Percentiles rank a stretch among this genome's conserved stretches.
Evolutionary conservation across 441 rosid species (phyloP).

Genomic region (Eutrema salsugineum): DNA sequence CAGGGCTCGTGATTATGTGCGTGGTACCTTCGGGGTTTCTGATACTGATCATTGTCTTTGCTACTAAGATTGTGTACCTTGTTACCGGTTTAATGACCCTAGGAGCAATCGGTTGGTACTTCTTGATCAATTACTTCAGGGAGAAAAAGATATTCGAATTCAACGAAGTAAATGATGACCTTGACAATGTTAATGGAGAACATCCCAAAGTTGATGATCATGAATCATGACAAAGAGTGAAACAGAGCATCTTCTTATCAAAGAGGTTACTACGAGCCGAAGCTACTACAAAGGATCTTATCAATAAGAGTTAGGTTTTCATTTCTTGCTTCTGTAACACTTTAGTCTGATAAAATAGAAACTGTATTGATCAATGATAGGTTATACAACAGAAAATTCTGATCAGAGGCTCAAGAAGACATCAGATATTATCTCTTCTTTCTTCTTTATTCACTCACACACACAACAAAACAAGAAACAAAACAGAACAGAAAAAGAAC

Average conservation of each 20-base stretch:
- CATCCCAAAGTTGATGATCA: slow-evolving; percentile 3
- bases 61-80: slow-evolving; percentile 56
- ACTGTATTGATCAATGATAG: background rate
- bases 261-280: background rate
- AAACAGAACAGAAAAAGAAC: background rate
- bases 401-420: background rate
- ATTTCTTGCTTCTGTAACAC: background rate
- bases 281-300: background rate
- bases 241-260: background rate
- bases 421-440: background rate
- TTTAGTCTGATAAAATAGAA: background rate
- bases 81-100: slow-evolving; percentile 57
- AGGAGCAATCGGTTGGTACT: slow-evolving; percentile 62
- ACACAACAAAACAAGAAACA: slow-evolving; percentile 1
- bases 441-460: slow-evolving; percentile 16
- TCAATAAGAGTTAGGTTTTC: background rate
- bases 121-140: slow-evolving; percentile 53
- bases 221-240: background rate
- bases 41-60: slow-evolving; percentile 51
- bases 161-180: slow-evolving; percentile 21
- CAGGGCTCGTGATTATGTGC: slow-evolving; percentile 61
- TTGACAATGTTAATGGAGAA: slow-evolving; percentile 18
- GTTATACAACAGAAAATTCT: slow-evolving; percentile 1
- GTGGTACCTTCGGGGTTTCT: slow-evolving; percentile 65
- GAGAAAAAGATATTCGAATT: slow-evolving; percentile 44